Conservation (phyloP, 2,329 filamentous ascomycete genomes). For the Colletotrichum liaoningense region DNA sequence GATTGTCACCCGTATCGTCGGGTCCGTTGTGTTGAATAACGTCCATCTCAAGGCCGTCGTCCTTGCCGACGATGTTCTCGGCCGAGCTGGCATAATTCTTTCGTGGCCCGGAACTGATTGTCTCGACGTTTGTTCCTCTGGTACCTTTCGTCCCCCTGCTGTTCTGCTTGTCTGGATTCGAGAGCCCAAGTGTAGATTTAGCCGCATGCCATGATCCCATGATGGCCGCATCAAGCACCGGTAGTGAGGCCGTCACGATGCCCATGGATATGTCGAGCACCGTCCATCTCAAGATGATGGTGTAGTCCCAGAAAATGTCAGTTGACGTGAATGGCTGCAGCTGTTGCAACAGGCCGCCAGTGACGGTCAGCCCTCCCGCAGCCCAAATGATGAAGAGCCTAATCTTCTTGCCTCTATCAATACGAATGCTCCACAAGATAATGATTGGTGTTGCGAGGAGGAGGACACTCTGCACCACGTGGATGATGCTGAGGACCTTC, state of each 20-base stretch:
- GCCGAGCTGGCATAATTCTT: slow-evolving; percentile 15
- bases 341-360: slow-evolving; percentile 43
- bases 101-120: neutral
- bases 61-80: slow-evolving; percentile 18
- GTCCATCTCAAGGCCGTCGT: slow-evolving; percentile 19
- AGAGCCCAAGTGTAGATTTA: slow-evolving; percentile 11
- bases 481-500: slow-evolving; percentile 42
- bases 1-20: neutral
- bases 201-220: slow-evolving; percentile 32
- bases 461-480: slow-evolving; percentile 45
- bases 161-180: slow-evolving; percentile 5
- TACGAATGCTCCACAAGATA: slow-evolving; percentile 45
- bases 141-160: slow-evolving; percentile 1
- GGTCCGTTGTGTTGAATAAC: neutral
- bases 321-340: slow-evolving; percentile 23
- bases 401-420: slow-evolving; percentile 41
- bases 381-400: slow-evolving; percentile 44
- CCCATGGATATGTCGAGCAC: slow-evolving; percentile 43
- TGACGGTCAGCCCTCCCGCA: slow-evolving; percentile 41
- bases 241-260: slow-evolving; percentile 43
- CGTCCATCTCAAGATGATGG: slow-evolving; percentile 40
- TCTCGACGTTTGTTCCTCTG: slow-evolving; percentile 5
- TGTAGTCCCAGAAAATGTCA: slow-evolving; percentile 37
- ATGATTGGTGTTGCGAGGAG: slow-evolving; percentile 44
- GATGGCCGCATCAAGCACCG: slow-evolving; percentile 41